These are phyloP conservation scores for Trichoderma aggressivum DNA, from an alignment of 2,329 filamentous ascomycete species.

Conservation along the genomic window DNA sequence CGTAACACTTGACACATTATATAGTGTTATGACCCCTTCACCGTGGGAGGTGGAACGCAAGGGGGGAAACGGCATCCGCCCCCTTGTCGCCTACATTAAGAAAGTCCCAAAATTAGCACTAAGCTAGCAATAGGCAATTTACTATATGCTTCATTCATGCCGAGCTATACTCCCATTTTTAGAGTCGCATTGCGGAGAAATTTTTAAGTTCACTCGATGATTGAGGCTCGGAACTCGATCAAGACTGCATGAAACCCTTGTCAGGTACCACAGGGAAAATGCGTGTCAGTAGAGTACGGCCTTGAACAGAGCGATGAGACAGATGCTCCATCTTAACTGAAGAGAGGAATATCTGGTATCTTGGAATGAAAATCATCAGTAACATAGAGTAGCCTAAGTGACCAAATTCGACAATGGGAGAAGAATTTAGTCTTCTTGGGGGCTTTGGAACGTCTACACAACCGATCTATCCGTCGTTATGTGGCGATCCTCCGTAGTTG, in stretches of 20 bases:
- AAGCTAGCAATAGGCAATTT: background rate
- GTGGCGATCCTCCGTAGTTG: background rate
- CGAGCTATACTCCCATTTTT: background rate
- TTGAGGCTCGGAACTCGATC: background rate
- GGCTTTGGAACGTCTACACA: background rate
- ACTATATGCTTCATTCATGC: background rate
- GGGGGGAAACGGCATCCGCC: background rate
- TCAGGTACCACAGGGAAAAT: background rate
- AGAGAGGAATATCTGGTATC: background rate
- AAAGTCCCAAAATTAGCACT: background rate
- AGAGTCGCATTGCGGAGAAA: background rate
- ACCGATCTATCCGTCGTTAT: background rate
- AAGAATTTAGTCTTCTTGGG: background rate
- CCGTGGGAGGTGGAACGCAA: background rate
- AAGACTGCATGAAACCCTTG: background rate
- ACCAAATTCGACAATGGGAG: background rate
- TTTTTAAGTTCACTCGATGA: background rate
- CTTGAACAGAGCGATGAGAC: background rate
- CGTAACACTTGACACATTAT: background rate
- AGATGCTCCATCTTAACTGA: background rate
- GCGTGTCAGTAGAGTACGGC: background rate
- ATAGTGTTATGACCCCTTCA: background rate
- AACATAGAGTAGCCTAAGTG: background rate
- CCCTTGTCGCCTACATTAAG: background rate
- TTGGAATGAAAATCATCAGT: background rate